A percentile compares a stretch with the other conserved stretches of the same genome.
Conservation (phyloP, 352 stramenopile species). For the Phytophthora pistaciae region DNA sequence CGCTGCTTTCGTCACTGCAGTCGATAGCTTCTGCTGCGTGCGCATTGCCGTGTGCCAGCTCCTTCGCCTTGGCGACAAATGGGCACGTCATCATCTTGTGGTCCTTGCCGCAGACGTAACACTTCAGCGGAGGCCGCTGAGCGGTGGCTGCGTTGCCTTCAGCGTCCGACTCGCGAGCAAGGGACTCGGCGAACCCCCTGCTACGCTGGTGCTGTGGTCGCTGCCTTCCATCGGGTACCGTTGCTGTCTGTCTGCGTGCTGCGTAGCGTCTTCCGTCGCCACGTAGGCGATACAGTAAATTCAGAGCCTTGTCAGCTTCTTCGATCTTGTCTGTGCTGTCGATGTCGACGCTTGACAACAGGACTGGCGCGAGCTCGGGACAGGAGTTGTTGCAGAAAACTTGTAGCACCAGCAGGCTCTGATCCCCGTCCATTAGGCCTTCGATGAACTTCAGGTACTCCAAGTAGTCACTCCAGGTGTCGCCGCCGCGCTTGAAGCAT, state of each 20-base stretch:
- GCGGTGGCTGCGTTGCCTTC: too few species aligned
- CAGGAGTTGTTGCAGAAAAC: constrained; percentile 9
- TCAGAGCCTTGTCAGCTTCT: neutral
- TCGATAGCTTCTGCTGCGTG: neutral
- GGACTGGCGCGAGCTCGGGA: neutral
- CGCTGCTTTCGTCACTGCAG: neutral
- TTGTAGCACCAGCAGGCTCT: constrained; percentile 6
- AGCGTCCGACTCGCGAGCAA: too few species aligned
- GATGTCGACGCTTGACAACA: neutral
- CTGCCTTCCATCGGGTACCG: too few species aligned
- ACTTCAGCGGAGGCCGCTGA: too few species aligned
- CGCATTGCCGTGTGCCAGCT: neutral
- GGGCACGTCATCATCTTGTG: constrained; percentile 1
- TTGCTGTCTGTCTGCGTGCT: too few species aligned
- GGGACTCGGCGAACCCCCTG: too few species aligned
- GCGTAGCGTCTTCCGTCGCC: constrained; percentile 1
- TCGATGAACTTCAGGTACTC: constrained; percentile 20
- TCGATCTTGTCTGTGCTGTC: neutral
- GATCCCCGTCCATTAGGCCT: constrained; percentile 13
- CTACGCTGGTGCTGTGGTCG: too few species aligned
- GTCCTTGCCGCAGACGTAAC: neutral
- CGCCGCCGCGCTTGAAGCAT: constrained; percentile 3
- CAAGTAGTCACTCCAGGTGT: constrained; percentile 9
- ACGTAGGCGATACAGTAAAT: constrained; percentile 4
- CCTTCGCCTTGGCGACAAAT: neutral